Evolutionary conservation across 208 protist genomes (phyloP).

Genomic region (Trypanosomatidae sp.): DNA sequence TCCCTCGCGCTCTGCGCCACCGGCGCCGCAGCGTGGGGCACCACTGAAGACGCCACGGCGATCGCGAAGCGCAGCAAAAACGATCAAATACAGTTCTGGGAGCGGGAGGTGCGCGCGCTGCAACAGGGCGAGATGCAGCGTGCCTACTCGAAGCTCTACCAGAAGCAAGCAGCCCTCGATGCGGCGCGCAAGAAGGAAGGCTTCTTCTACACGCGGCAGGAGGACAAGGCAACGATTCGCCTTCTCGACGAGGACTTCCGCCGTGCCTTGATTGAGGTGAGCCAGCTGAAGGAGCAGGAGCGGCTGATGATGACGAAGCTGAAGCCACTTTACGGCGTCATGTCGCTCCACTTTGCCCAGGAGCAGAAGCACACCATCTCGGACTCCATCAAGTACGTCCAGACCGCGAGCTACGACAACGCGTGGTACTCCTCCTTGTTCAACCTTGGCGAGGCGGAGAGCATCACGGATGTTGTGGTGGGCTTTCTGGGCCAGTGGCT

Average conservation of each 20-base stretch:
- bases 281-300: conserved; percentile 64
- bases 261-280: no score
- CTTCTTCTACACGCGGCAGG: conserved; percentile 62
- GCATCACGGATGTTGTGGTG: conserved; percentile 74
- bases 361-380: conserved; percentile 75
- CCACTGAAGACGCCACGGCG: conserved; percentile 15
- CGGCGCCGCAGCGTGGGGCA: conserved; percentile 6
- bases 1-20: no score
- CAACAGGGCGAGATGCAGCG: conserved; percentile 34
- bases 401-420: conserved; percentile 88
- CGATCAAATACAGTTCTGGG: conserved; percentile 71
- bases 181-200: conserved; percentile 49
- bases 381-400: conserved; percentile 47
- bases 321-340: conserved; percentile 86
- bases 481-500: conserved; percentile 86
- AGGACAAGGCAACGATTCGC: conserved; percentile 71
- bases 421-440: conserved; percentile 85
- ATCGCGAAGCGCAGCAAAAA: conserved; percentile 45
- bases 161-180: conserved; percentile 42
- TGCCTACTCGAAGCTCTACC: conserved; percentile 40
- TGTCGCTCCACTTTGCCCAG: conserved; percentile 71
- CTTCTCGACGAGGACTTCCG: no score
- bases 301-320: conserved; percentile 71
- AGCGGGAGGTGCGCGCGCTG: conserved; percentile 45
- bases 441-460: conserved; percentile 60